phyloP scores from a whole-genome alignment of 805 yeast genomes.

The Saccharomycodes ludwigii region DNA sequence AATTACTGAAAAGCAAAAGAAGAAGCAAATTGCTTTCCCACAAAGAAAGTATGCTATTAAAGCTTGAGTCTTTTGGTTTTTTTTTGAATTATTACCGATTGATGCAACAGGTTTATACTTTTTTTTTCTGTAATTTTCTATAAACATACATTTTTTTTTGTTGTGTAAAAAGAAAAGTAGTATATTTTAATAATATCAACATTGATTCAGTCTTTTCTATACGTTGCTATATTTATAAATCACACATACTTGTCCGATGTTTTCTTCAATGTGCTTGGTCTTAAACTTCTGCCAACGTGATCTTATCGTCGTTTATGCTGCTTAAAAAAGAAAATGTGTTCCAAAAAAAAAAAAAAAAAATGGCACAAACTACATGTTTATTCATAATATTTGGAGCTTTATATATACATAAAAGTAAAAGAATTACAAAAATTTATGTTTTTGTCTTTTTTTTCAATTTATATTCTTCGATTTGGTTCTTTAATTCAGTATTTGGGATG shows the following conservation, averaged over 20 bases:
- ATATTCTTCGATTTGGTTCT: conserved; percentile 46
- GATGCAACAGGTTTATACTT: conserved; percentile 6
- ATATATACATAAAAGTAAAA: not conserved
- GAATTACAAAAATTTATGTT: conserved; percentile 3
- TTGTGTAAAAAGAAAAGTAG: not conserved
- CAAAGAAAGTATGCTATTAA: conserved; percentile 96
- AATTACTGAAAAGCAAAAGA: conserved; percentile 80
- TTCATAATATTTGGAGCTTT: not conserved
- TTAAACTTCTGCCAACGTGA: too few species aligned
- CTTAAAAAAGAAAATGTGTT: too few species aligned
- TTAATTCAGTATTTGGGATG: conserved; percentile 61
- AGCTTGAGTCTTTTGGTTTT: conserved; percentile 52
- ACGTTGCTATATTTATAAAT: too few species aligned
- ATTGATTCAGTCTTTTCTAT: too few species aligned
- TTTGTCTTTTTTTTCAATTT: conserved; percentile 30
- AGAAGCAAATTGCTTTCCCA: conserved; percentile 93
- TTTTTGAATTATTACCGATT: too few species aligned
- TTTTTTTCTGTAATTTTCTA: conserved; percentile 2
- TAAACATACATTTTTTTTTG: not conserved
- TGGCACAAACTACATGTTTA: conserved; percentile 6
- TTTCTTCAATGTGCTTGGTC: too few species aligned
- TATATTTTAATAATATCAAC: not conserved
- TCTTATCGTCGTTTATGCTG: too few species aligned
- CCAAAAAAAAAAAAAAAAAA: too few species aligned
- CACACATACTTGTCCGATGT: too few species aligned